Percentiles rank a stretch among this genome's conserved stretches.
phyloP scores from a whole-genome alignment of 305 asterid species.

The Solanum hybrid region DNA sequence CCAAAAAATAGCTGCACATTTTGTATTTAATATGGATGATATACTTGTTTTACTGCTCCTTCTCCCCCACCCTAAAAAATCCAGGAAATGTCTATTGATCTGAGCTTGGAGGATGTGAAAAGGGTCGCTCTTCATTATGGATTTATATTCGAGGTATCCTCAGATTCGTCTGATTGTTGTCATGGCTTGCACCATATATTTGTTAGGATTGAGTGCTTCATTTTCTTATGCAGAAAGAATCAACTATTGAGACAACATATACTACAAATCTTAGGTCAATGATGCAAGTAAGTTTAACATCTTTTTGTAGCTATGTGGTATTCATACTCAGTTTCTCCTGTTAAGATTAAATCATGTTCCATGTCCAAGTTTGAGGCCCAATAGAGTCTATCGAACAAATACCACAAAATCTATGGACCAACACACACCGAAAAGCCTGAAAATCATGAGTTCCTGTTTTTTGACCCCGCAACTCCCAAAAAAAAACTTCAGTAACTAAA shows the following conservation, averaged over 20 bases:
- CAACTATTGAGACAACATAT: slow-evolving; percentile 77
- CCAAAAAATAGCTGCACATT: not conserved
- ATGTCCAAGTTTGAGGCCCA: not conserved
- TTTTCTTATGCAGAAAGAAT: slow-evolving; percentile 49
- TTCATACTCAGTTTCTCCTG: not conserved
- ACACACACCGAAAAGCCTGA: not conserved
- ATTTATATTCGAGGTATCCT: slow-evolving; percentile 66
- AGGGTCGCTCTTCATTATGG: slow-evolving; percentile 71
- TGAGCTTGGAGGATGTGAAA: slow-evolving; percentile 94
- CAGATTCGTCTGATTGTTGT: not conserved
- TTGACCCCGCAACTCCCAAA: not conserved
- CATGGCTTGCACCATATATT: not conserved
- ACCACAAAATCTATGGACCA: not conserved
- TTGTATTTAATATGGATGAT: slow-evolving; percentile 8
- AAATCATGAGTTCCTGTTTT: not conserved
- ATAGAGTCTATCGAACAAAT: not conserved
- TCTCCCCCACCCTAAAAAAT: not conserved
- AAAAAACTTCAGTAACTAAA: not conserved
- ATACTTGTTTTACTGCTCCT: not conserved
- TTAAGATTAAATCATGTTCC: not conserved
- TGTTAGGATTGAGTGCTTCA: not conserved
- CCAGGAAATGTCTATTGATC: slow-evolving; percentile 93
- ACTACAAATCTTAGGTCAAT: slow-evolving; percentile 79
- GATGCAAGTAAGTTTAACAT: slow-evolving; percentile 69
- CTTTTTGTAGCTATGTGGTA: not conserved